phyloP scores from a whole-genome alignment of 208 protist species.

The Leishmania martiniquensis region DNA sequence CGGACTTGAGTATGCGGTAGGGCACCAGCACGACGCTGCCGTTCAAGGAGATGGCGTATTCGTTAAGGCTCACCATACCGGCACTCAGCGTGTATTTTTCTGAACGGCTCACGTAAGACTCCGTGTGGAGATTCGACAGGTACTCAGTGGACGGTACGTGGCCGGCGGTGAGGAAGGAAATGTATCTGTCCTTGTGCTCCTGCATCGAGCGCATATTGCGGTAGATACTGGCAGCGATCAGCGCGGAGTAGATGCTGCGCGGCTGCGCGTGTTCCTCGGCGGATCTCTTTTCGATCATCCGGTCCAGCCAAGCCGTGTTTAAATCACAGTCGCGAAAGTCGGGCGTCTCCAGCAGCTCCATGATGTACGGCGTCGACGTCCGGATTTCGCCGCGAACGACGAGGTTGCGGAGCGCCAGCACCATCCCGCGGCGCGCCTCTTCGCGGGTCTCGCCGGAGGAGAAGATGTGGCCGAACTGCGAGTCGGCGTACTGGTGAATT shows the following conservation, averaged over 20 bases:
- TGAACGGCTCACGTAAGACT: constrained; percentile 75
- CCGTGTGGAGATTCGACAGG: constrained; percentile 59
- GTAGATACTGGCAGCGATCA: constrained; percentile 78
- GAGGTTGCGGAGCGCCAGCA: constrained; percentile 94
- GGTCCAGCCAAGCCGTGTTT: constrained; percentile 89
- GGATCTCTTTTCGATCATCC: constrained; percentile 66
- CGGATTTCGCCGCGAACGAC: constrained; percentile 96
- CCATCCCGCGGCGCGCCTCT: constrained; percentile 93
- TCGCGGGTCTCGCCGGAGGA: constrained; percentile 93
- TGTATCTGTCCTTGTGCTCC: constrained; percentile 70
- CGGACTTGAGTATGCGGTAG: constrained; percentile 83
- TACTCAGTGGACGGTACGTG: constrained; percentile 86
- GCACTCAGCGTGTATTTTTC: constrained; percentile 82
- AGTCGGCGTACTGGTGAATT: constrained; percentile 96
- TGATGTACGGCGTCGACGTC: constrained; percentile 95
- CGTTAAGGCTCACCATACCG: constrained; percentile 47
- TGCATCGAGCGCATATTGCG: constrained; percentile 50
- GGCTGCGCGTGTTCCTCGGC: constrained; percentile 49
- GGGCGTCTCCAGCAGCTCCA: constrained; percentile 83
- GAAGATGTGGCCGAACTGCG: constrained; percentile 99
- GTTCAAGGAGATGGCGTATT: constrained; percentile 81
- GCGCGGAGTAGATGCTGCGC: constrained; percentile 67
- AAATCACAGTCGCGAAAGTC: constrained; percentile 87
- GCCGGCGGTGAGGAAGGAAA: constrained; percentile 75
- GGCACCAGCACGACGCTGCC: constrained; percentile 69